Conservation (phyloP, 2,329 filamentous ascomycete species). For the Endothia cerciana region DNA sequence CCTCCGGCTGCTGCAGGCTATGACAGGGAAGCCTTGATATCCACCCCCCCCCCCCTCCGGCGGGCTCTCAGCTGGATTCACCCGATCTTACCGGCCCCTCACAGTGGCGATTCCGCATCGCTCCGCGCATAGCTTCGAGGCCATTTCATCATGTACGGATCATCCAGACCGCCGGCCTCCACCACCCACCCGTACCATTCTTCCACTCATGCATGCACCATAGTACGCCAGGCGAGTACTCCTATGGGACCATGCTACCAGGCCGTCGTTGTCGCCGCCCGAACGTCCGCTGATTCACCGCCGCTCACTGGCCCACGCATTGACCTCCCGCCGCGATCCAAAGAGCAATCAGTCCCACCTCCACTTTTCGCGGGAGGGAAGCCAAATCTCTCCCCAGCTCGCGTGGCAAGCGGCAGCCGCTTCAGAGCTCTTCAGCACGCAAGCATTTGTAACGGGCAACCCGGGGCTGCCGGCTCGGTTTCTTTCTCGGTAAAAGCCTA, state of each 20-base stretch:
- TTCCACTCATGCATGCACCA: not conserved
- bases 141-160: not conserved
- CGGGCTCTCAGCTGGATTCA: not conserved
- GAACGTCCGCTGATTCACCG: not conserved
- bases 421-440: not conserved
- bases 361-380: not conserved
- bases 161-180: not conserved
- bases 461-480: not conserved
- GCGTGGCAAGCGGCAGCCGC: not conserved
- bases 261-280: not conserved
- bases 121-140: not conserved
- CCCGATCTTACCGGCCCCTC: not conserved
- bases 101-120: not conserved
- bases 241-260: not conserved
- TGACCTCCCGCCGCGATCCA: not conserved
- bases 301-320: not conserved
- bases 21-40: not conserved
- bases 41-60: not conserved
- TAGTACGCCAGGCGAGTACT: not conserved
- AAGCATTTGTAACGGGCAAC: not conserved
- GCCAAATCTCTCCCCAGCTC: not conserved
- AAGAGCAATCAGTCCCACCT: constrained; percentile 1
- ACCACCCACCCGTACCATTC: not conserved
- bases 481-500: not conserved
- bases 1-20: not conserved